Percentiles rank a stretch among this genome's conserved stretches.
Conservation (phyloP, 345 rosid genomes). For the Clausena lansium region DNA sequence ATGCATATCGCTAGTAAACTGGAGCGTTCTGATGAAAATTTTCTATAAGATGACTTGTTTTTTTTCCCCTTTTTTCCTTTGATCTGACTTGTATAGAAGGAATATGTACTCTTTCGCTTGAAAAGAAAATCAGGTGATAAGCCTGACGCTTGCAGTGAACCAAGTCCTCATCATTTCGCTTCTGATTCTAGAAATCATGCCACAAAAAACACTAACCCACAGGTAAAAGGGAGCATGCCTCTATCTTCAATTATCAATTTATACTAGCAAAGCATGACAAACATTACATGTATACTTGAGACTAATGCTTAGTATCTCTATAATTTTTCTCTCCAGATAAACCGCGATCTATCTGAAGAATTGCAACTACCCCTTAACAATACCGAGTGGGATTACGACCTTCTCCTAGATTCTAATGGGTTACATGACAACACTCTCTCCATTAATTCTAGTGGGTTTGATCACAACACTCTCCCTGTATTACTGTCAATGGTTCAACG, state of each 20-base stretch:
- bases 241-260: not conserved
- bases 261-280: not conserved
- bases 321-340: constrained; percentile 13
- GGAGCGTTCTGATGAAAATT: not conserved
- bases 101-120: constrained; percentile 21
- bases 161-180: not conserved
- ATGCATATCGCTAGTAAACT: not conserved
- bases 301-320: constrained; percentile 3
- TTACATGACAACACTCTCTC: too few species aligned
- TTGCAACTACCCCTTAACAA: not conserved
- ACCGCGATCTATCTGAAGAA: not conserved
- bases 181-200: not conserved
- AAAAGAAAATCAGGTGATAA: not conserved
- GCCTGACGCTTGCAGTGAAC: not conserved
- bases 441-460: not conserved
- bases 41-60: not conserved
- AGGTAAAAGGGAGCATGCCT: constrained; percentile 11
- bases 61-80: not conserved
- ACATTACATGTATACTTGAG: not conserved
- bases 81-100: not conserved
- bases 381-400: too few species aligned
- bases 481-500: too few species aligned
- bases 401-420: too few species aligned
- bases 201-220: not conserved
- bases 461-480: not conserved